phyloP scores from a whole-genome alignment of 78 protist species.

The Dictyostelium intermedium region DNA sequence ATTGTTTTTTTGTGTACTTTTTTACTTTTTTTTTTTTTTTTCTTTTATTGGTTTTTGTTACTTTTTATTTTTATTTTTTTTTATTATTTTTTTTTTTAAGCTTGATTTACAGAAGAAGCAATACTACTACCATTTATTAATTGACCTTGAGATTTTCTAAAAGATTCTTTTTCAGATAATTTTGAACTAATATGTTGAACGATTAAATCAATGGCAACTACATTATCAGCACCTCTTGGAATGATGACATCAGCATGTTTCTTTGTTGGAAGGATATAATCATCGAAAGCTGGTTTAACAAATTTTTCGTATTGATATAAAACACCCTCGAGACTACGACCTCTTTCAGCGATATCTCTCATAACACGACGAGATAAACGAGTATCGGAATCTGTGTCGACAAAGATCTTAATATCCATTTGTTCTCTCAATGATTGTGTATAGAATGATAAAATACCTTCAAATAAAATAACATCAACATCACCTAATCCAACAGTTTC shows the following conservation, averaged over 20 bases:
- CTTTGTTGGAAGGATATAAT: constrained; percentile 87
- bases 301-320: constrained; percentile 75
- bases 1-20: too few relatives aligned
- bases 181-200: constrained; percentile 67
- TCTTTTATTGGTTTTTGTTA: background rate
- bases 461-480: constrained; percentile 84
- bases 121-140: background rate
- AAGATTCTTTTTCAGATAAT: constrained; percentile 42
- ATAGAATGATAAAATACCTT: constrained; percentile 87
- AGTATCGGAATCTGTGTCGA: constrained; percentile 88
- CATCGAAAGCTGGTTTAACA: constrained; percentile 91
- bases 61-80: background rate
- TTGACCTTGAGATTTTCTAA: constrained; percentile 10
- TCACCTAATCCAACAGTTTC: constrained; percentile 33
- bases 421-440: constrained; percentile 48
- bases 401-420: constrained; percentile 89
- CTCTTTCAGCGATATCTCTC: constrained; percentile 88
- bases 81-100: background rate
- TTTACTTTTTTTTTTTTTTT: background rate
- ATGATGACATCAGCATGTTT: constrained; percentile 88
- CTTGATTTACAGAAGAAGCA: background rate
- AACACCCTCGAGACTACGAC: constrained; percentile 83
- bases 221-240: constrained; percentile 85
- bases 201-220: constrained; percentile 75
- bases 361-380: constrained; percentile 84